Base-by-base conservation (phyloP, 352 stramenopile species). In the Phytophthora tentaculata region DNA sequence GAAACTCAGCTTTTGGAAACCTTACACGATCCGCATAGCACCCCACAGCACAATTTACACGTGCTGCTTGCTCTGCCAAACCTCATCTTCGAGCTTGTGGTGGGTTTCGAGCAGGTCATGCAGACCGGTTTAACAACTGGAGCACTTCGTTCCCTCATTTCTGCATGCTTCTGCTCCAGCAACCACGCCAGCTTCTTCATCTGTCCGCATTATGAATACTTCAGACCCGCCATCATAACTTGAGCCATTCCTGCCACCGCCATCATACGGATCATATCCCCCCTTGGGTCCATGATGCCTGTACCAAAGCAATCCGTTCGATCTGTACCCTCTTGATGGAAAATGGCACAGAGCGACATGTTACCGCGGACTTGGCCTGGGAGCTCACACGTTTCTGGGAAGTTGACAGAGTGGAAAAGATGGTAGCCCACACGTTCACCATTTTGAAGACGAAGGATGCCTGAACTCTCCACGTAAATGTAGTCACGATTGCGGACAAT, bases 321-420 rank as follows among this genome's bases (percentile, higher is more conserved):
- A 48, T 70, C 50, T 4, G 45, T 26, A 6, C 28, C 67, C 29
- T 60, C 48, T 35, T 74, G 67, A n/a, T 67, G 68, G 49, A 74
- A 84, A 28, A 84, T 44, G 2, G 56, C 71, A 41, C 61, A 71
- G 45, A 80, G 64, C 6, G 77, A 84, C 39, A 84, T 75, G 57
- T 79, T 80, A 9, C 73, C 77, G 0, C 77, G 70, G 3, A 74
- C 51, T 35, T 64, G 65, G 37, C 54, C 64, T 4, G 67, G 61
- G 1, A 74, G 56, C 6, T 75, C 56, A 5, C 69, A 67, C 0
- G 61, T 58, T 47, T 70, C 48, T 10, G 62, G 51, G 32, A 74
- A 74, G 39, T 37, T 60, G 26, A 74, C 55, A 1, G 67, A 74
- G 61, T 74, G 67, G 5, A 74, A 48, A 17, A 74, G 51, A 10